phyloP scores from a whole-genome alignment of 2,329 filamentous ascomycete genomes.

The Alternaria hordeiaustralica region DNA sequence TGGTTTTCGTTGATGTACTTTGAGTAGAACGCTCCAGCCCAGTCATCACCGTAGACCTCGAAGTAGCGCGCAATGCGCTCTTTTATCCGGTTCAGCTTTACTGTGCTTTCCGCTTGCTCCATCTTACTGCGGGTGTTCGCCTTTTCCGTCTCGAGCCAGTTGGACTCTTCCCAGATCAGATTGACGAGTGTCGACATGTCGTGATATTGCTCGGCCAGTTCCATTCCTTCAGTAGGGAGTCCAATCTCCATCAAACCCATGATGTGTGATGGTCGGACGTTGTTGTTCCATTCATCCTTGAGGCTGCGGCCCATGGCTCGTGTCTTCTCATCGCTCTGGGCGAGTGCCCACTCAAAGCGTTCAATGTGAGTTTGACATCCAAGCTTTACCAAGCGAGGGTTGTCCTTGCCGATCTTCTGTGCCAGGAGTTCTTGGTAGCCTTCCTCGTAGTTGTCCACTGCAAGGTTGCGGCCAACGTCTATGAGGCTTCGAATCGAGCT shows the following conservation, averaged over 20 bases:
- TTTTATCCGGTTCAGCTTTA: slow-evolving; percentile 54
- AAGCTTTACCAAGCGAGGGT: slow-evolving; percentile 61
- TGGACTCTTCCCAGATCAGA: slow-evolving; percentile 54
- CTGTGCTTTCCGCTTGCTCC: slow-evolving; percentile 41
- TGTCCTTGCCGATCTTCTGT: slow-evolving; percentile 55
- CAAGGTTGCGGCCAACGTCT: slow-evolving; percentile 50
- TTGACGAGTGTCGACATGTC: slow-evolving; percentile 69
- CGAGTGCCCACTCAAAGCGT: slow-evolving; percentile 63
- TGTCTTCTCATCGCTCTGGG: slow-evolving; percentile 58
- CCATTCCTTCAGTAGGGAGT: slow-evolving; percentile 64
- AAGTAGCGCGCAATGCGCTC: slow-evolving; percentile 61
- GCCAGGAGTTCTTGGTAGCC: slow-evolving; percentile 42
- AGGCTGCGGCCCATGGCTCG: slow-evolving; percentile 58
- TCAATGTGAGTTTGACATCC: slow-evolving; percentile 66
- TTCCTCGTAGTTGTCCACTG: slow-evolving; percentile 50
- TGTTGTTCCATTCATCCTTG: slow-evolving; percentile 49
- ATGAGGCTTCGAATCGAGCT: slow-evolving; percentile 48
- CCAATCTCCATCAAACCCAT: slow-evolving; percentile 56
- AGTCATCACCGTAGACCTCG: slow-evolving; percentile 68
- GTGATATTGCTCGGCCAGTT: slow-evolving; percentile 66
- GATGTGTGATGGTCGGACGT: slow-evolving; percentile 52
- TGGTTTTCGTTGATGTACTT: slow-evolving; percentile 68
- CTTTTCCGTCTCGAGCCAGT: slow-evolving; percentile 47
- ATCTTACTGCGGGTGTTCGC: slow-evolving; percentile 41
- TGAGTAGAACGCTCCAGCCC: slow-evolving; percentile 80